Conservation (phyloP, 2,329 filamentous ascomycete species). For the Atkinsonella texensis region DNA sequence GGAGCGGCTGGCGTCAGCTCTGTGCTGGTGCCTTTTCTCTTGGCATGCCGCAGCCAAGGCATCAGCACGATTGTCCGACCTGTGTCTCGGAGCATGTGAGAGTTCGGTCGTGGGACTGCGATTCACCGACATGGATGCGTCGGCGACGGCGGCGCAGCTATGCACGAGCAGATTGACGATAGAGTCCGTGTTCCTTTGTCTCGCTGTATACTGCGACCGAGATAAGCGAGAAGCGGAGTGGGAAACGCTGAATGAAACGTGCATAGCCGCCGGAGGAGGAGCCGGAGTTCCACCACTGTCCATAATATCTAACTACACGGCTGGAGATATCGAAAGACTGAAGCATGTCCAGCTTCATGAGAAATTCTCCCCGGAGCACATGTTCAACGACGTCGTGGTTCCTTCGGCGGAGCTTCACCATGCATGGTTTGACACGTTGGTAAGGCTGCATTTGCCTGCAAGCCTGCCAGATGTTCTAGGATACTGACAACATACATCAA, state of each 20-base stretch:
- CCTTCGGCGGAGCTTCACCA: conserved; percentile 22
- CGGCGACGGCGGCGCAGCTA: conserved; percentile 9
- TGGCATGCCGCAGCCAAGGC: neutral
- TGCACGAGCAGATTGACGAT: conserved; percentile 20
- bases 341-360: conserved; percentile 19
- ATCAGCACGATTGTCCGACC: neutral
- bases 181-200: conserved; percentile 26
- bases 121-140: conserved; percentile 19
- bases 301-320: conserved; percentile 23
- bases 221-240: conserved; percentile 15
- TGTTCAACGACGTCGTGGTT: conserved; percentile 20
- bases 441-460: conserved; percentile 6
- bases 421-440: conserved; percentile 27
- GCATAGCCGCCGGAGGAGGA: conserved; percentile 12
- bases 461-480: neutral
- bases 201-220: conserved; percentile 22
- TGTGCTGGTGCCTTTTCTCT: conserved; percentile 3
- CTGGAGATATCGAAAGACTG: conserved; percentile 19
- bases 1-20: conserved; percentile 4
- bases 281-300: conserved; percentile 21
- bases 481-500: neutral
- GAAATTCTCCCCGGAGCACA: neutral
- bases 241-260: conserved; percentile 22
- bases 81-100: conserved; percentile 22
- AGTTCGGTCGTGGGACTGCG: conserved; percentile 15